Evolutionary conservation across 2,329 filamentous ascomycete genomes (phyloP).

Genomic region (Pseudogymnoascus destructans): DNA sequence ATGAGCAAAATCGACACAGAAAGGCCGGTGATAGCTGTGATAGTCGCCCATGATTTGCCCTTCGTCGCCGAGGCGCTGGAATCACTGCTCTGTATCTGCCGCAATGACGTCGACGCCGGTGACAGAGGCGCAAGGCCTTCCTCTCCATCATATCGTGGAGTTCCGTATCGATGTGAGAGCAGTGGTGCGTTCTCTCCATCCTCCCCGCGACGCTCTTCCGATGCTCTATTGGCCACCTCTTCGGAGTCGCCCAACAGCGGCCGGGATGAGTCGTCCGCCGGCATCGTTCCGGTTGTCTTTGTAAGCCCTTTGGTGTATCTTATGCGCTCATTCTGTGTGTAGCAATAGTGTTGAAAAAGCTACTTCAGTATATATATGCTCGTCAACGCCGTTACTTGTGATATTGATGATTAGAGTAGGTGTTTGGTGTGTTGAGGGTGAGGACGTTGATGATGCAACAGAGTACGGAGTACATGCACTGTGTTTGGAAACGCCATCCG

Average conservation of each 20-base stretch:
- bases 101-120: slow-evolving; percentile 26
- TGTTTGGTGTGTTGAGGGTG: neutral
- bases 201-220: neutral
- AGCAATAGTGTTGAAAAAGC: neutral
- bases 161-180: neutral
- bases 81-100: slow-evolving; percentile 23
- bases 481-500: slow-evolving; percentile 6
- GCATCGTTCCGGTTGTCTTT: neutral
- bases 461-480: slow-evolving; percentile 3
- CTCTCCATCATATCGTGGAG: slow-evolving; percentile 23
- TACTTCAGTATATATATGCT: neutral
- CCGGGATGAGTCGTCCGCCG: neutral
- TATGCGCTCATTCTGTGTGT: slow-evolving; percentile 4
- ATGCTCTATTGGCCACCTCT: neutral
- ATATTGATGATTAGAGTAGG: neutral
- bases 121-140: slow-evolving; percentile 18
- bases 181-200: neutral
- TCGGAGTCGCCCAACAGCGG: slow-evolving; percentile 4
- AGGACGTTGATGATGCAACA: slow-evolving; percentile 3
- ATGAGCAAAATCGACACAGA: slow-evolving; percentile 51
- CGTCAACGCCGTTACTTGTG: neutral
- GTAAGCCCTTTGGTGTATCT: neutral
- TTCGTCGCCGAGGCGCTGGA: slow-evolving; percentile 26
- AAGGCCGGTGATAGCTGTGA: slow-evolving; percentile 58
- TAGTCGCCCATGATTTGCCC: slow-evolving; percentile 57